Base-by-base conservation (phyloP, 78 protist species). In the Cavenderia fasciculata region DNA sequence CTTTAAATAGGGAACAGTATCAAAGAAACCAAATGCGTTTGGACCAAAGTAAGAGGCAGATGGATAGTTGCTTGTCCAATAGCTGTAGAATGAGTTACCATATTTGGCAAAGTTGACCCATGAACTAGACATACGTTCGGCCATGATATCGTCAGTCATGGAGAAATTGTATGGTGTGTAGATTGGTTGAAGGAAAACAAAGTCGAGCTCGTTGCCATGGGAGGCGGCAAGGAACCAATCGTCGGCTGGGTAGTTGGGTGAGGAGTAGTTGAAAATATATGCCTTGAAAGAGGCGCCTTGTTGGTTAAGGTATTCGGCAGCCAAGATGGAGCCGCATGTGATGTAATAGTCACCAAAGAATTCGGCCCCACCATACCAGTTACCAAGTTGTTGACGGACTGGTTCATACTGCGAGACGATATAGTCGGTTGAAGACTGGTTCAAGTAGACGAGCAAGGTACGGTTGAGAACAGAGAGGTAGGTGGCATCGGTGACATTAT, bases 321-420 rank as follows among this genome's bases (percentile, higher is more conserved):
- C 75, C 34, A 75, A 25, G 19, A 87, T 57, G 1, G 77, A 69
- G 36, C 93, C 93, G 36, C 93, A 87, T 18, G 18, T 74, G 27
- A 87, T 72, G 77, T 77, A 87, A 31, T 87, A 87, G 68, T 87
- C 93, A 43, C 77, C 93, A 61, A 87, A 69, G 86, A 87, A 87
- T 46, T 87, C 86, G 29, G 86, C 10, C 21, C 59, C 90, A 25
- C 77, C 90, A 19, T 25, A 21, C 90, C 90, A 82, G 68, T 82
- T 82, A 33, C 72, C 71, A n/a, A 25, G 2, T 4, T 16, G 23
- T 5, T 43, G 46, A 43, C 25, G 33, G 31, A 51, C 41, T 82
- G 90, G 90, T 41, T 44, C 40, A 36, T 82, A 82, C 27, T 38
- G 43, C 2, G 61, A 4, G 54, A 82, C 11, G 61, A 82, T 82